Evolutionary conservation across 2,329 filamentous ascomycete species (phyloP).

Genomic region (Fusarium sp.): DNA sequence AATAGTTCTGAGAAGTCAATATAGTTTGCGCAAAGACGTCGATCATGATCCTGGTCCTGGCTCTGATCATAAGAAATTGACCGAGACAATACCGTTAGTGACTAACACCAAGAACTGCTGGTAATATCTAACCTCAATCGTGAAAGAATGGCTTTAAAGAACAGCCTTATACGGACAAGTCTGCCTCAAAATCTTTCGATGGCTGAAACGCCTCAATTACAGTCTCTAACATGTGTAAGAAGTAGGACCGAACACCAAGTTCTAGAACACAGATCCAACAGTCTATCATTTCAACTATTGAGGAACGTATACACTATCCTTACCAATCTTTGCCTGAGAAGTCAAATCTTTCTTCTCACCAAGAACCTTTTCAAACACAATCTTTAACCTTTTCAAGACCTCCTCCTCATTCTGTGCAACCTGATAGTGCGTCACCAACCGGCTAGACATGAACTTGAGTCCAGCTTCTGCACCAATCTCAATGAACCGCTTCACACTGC

Average conservation of each 20-base stretch:
- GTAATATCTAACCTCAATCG: background rate
- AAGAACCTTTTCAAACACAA: slow-evolving; percentile 62
- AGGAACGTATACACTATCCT: slow-evolving; percentile 45
- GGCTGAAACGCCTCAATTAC: background rate
- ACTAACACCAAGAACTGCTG: background rate
- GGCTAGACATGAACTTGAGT: slow-evolving; percentile 55
- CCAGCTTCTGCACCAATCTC: slow-evolving; percentile 58
- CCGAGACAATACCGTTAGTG: slow-evolving; percentile 3
- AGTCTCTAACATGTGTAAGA: background rate
- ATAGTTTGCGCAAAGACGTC: slow-evolving; percentile 8
- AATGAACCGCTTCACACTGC: slow-evolving; percentile 54
- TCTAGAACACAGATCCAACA: background rate
- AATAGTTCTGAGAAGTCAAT: slow-evolving; percentile 1
- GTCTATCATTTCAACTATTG: slow-evolving; percentile 25
- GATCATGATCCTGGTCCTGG: slow-evolving; percentile 22
- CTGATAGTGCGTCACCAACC: slow-evolving; percentile 68
- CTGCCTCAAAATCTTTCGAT: background rate
- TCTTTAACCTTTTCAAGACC: slow-evolving; percentile 68
- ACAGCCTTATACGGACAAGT: background rate
- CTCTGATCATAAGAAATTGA: slow-evolving; percentile 15
- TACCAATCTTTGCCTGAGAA: slow-evolving; percentile 38
- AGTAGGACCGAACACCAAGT: background rate
- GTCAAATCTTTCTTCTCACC: slow-evolving; percentile 30
- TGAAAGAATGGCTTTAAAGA: background rate
- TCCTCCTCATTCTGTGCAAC: slow-evolving; percentile 71